Base-by-base conservation (phyloP, 441 rosid genomes). In the Gossypium davidsonii region DNA sequence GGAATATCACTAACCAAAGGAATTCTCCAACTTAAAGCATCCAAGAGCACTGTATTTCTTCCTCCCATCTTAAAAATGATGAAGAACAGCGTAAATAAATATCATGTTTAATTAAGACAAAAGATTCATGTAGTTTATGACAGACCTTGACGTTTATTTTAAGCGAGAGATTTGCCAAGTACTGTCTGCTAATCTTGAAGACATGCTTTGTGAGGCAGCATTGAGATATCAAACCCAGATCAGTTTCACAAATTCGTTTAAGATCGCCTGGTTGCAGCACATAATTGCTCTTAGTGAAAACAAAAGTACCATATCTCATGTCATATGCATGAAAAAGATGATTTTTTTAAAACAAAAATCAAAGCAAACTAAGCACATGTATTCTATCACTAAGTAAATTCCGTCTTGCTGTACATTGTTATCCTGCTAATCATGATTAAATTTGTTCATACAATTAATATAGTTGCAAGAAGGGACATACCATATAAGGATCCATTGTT, bases 401-500 rank as follows among this genome's bases (percentile, higher is more conserved):
- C 6, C 28, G 18, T 26, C n/a, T 31, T 31, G 34, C 4, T 31
- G 34, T 31, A 31, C 34, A 31, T 4, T 31, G 34, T 31, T 31
- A 31, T 31, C 34, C 34, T 4, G 34, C 34, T 31, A 31, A 31
- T 9, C n/a, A 63, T 37, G 25, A 42, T 21, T 42, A 64, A 20
- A 14, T 48, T 25, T 53, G 0, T 18, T 48, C 42, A 48, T 25
- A 9, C 48, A 69, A 52, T 25, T 10, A 51, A 67, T 21, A 53
- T n/a, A 2, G 28, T 3, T 26, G 9, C 28, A 73, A 61, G 34
- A 6, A 58, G 15, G 11, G 15, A 15, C 77, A 31, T 79, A 83
- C 86, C 86, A 67, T 83, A 83, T 59, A 83, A 61, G 8, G 86
- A 74, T 51, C 84, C 86, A 31, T 83, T 83, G 52, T 57, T 83